These are phyloP conservation scores for Neobulgaria alba DNA, from an alignment of 2,329 filamentous ascomycete species.

Conservation along the genomic window DNA sequence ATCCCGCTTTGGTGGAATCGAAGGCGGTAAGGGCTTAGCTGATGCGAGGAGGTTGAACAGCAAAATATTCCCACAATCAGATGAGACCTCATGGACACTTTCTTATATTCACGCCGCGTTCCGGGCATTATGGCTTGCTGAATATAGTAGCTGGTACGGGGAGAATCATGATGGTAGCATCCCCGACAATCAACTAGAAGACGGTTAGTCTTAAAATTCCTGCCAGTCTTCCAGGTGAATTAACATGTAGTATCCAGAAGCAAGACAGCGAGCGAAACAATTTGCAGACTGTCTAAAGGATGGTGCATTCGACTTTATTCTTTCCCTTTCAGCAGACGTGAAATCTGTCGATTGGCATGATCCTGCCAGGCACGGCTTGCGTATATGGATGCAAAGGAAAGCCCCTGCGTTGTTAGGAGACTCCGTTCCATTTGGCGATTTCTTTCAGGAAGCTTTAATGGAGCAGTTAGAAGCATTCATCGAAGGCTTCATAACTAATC, in stretches of 20 bases:
- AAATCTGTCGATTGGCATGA: constrained; percentile 80
- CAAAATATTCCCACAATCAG: constrained; percentile 55
- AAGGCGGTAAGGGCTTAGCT: constrained; percentile 57
- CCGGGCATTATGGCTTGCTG: constrained; percentile 78
- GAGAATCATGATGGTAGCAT: constrained; percentile 55
- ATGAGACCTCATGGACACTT: constrained; percentile 63
- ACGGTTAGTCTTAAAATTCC: constrained; percentile 36
- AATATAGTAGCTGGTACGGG: constrained; percentile 85
- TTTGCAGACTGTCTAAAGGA: constrained; percentile 76
- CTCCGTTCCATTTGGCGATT: constrained; percentile 56
- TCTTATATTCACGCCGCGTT: constrained; percentile 72
- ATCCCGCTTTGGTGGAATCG: constrained; percentile 67
- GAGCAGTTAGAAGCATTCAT: constrained; percentile 78
- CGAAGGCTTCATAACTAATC: constrained; percentile 88
- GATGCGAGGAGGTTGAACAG: constrained; percentile 64
- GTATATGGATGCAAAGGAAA: constrained; percentile 75
- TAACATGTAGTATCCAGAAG: too few relatives aligned
- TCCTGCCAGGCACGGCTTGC: constrained; percentile 72
- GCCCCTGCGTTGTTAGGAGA: constrained; percentile 62
- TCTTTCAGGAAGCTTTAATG: constrained; percentile 67
- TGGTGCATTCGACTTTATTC: constrained; percentile 84
- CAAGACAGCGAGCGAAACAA: constrained; percentile 59
- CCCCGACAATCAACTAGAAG: constrained; percentile 55
- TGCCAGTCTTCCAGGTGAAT: too few relatives aligned
- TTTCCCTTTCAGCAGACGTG: constrained; percentile 75